Conservation (phyloP, 1,139 yeast genomes). For the Pichia sp. region DNA sequence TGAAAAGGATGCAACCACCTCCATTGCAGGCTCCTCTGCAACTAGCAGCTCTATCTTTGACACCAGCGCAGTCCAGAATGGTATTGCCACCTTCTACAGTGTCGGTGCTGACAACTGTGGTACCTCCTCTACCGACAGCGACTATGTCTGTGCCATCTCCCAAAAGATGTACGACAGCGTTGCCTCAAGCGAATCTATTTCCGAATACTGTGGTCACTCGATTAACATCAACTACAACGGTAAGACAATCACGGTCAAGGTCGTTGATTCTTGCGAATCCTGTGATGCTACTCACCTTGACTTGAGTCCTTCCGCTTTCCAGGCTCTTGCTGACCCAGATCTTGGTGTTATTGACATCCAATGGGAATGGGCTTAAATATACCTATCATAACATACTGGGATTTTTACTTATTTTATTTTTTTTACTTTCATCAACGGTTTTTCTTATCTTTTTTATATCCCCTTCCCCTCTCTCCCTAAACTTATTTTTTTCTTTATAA, state of each 20-base stretch:
- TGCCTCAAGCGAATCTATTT: slow-evolving; percentile 27
- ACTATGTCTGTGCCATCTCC: slow-evolving; percentile 34
- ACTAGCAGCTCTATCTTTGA: slow-evolving; percentile 3
- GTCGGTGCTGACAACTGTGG: slow-evolving; percentile 35
- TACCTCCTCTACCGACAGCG: slow-evolving; percentile 29
- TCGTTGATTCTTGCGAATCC: slow-evolving; percentile 52
- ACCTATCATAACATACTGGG: neutral
- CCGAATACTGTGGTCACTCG: slow-evolving; percentile 45
- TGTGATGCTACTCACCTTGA: slow-evolving; percentile 47
- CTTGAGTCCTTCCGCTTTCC: slow-evolving; percentile 51
- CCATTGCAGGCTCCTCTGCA: slow-evolving; percentile 3
- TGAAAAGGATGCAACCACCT: neutral
- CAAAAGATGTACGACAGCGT: slow-evolving; percentile 30
- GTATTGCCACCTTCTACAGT: slow-evolving; percentile 35
- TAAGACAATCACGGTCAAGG: slow-evolving; percentile 46
- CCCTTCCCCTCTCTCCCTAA: neutral
- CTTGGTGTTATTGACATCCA: slow-evolving; percentile 45
- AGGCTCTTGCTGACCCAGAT: slow-evolving; percentile 40
- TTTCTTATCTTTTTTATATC: neutral
- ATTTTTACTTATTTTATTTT: neutral
- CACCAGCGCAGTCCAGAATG: slow-evolving; percentile 23
- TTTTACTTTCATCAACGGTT: neutral
- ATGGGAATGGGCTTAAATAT: slow-evolving; percentile 39
- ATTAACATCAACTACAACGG: slow-evolving; percentile 42
- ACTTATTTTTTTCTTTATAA: neutral